Evolutionary conservation across 768 basidiomycete species (phyloP).

Genomic region (Naganishia vaughanmartiniae): DNA sequence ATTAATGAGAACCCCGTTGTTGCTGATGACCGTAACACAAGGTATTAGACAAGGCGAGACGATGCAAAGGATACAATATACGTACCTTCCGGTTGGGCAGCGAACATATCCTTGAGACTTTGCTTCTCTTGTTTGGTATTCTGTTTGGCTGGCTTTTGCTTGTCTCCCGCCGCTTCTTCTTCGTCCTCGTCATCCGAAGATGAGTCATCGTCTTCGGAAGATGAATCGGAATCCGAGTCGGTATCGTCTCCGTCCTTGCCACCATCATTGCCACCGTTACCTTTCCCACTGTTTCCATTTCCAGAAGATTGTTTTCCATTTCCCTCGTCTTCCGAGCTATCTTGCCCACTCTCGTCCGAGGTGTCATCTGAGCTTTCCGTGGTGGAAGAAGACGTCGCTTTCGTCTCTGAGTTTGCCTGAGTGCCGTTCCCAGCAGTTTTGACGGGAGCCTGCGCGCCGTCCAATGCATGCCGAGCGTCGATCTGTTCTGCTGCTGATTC

Average conservation of each 20-base stretch:
- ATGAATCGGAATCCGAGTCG: conserved; percentile 3
- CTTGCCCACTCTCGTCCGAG: conserved; percentile 3
- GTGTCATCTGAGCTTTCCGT: not conserved
- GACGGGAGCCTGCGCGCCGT: not conserved
- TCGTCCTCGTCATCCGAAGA: conserved; percentile 11
- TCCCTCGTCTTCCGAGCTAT: not conserved
- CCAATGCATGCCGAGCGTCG: not conserved
- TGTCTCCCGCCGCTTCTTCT: conserved; percentile 4
- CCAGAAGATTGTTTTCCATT: not conserved
- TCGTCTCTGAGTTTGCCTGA: not conserved
- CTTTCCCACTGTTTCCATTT: not conserved
- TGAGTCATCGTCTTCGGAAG: not conserved
- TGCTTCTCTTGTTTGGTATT: conserved; percentile 10
- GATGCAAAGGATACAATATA: not conserved
- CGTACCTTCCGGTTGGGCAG: conserved; percentile 30
- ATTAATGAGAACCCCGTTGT: conserved; percentile 44
- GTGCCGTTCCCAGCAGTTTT: not conserved
- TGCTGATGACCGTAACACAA: not conserved
- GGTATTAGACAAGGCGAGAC: not conserved
- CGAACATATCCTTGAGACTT: conserved; percentile 40
- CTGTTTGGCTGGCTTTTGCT: not conserved
- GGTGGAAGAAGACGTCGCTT: not conserved
- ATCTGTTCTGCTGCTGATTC: not conserved
- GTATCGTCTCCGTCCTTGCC: conserved; percentile 13
- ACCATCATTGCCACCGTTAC: not conserved